Evolutionary conservation across 441 rosid genomes (phyloP), one percentile per base, ranked within the genome.

Genomic region (Gossypium davidsonii): DNA sequence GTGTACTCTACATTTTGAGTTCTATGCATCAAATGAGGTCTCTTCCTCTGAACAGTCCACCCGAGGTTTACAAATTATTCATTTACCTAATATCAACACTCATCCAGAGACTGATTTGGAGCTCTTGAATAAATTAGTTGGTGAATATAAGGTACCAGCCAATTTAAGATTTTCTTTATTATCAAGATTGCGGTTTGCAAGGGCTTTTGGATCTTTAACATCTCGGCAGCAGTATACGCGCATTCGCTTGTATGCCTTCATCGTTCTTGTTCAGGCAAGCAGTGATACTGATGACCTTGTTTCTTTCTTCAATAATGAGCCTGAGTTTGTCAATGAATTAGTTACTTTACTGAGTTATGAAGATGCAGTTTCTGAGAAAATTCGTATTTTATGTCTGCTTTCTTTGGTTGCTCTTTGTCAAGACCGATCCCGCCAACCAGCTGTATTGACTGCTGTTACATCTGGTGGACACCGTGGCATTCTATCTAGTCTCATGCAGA

Each of bases 1-100:
- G 7, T 93, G 91, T 81, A 91, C 96, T 57, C 91, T 93, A 61
- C 99, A 93, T 89, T 93, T 93, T 83, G 98, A 93, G 91, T 95
- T 90, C 81, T 95, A 95, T 83, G 89, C 85, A 67, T 74, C 81
- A 57, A 77, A 80, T 78, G 88, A 79, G 70, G 71, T 12, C 59
- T 68, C 67, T 73, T 60, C 77, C 39, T 77, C 72, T 52, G 91
- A 90, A 64, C 80, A 81, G 78, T 75, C 84, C 63, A 78, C 83
- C 34, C 86, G 74, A 68, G 98, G 99, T 46, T 84, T 95, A 77
- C 88, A 82, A 74, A 79, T 87, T 71, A 93, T 95, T 81, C 98
- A 95, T 85, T 77, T 90, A 64, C 90, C 92, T 63, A 78, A 84
- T 74, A 78, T 85, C 76, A 72, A 81, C 78, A 66, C 78, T 72